Conservation (phyloP, 306 rosid genomes). For the Citrullus colocynthis region DNA sequence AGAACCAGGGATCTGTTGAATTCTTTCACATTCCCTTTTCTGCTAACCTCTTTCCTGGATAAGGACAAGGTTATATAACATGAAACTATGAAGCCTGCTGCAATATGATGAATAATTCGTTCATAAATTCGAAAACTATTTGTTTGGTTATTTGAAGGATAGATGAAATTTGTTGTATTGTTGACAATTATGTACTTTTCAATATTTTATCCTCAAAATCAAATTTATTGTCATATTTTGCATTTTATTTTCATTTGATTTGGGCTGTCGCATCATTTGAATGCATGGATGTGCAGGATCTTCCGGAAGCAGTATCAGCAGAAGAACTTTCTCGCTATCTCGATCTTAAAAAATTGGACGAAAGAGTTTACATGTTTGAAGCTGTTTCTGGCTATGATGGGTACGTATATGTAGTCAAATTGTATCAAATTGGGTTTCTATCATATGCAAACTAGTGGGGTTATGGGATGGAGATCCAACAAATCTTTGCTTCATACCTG, state of each 20-base stretch:
- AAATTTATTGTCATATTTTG: neutral
- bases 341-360: slow-evolving; percentile 93
- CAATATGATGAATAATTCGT: neutral
- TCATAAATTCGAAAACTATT: neutral
- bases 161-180: neutral
- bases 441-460: neutral
- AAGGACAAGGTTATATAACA: neutral
- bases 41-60: neutral
- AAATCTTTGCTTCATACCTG: neutral
- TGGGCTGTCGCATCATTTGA: neutral
- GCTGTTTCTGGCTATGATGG: slow-evolving; percentile 93
- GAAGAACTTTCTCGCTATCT: slow-evolving; percentile 81
- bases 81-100: neutral
- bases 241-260: slow-evolving; percentile 4
- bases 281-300: slow-evolving; percentile 42
- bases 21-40: neutral
- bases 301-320: slow-evolving; percentile 61
- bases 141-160: neutral
- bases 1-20: slow-evolving; percentile 8
- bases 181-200: neutral
- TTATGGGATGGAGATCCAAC: neutral
- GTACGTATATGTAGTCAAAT: slow-evolving; percentile 23
- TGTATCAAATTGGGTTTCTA: neutral
- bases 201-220: neutral
- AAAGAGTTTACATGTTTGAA: slow-evolving; percentile 89